phyloP scores from a whole-genome alignment of 2,329 filamentous ascomycete genomes.

The Nakataea oryzae region DNA sequence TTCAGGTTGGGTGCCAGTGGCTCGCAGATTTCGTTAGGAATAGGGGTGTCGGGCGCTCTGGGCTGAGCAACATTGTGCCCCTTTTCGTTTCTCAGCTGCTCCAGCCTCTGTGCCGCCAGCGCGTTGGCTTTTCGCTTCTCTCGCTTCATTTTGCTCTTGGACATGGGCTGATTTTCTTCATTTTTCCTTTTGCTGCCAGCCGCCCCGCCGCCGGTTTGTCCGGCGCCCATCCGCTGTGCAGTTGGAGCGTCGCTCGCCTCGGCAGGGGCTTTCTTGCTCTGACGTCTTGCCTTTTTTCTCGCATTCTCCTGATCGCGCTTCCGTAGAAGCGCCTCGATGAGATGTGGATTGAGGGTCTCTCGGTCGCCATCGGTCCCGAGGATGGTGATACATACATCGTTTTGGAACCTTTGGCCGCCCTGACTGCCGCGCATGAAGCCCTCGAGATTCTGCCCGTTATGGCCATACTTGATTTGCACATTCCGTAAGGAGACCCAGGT shows the following conservation, averaged over 20 bases:
- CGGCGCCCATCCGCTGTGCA: too few species aligned
- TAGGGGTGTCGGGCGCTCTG: background rate
- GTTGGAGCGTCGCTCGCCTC: background rate
- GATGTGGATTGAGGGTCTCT: constrained; percentile 32
- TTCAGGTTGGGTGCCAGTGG: background rate
- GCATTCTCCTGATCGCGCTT: constrained; percentile 52
- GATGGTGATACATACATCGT: constrained; percentile 47
- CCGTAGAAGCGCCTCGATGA: constrained; percentile 49
- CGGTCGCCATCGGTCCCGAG: constrained; percentile 29
- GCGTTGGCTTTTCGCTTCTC: constrained; percentile 11
- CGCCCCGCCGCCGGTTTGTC: background rate
- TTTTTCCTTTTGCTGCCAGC: background rate
- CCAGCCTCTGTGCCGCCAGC: background rate
- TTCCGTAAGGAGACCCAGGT: constrained; percentile 61
- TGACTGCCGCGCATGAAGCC: constrained; percentile 60
- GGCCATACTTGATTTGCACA: constrained; percentile 54
- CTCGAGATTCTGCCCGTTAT: constrained; percentile 49
- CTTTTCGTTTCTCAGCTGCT: background rate
- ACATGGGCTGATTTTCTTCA: background rate
- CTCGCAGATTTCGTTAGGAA: background rate
- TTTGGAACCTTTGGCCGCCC: constrained; percentile 35
- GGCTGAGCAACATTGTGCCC: background rate
- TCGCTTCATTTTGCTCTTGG: background rate
- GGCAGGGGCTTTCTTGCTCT: constrained; percentile 14
- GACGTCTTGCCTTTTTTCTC: constrained; percentile 26